Evolutionary conservation across 805 yeast species (phyloP).

Genomic region (Torulaspora indica): DNA sequence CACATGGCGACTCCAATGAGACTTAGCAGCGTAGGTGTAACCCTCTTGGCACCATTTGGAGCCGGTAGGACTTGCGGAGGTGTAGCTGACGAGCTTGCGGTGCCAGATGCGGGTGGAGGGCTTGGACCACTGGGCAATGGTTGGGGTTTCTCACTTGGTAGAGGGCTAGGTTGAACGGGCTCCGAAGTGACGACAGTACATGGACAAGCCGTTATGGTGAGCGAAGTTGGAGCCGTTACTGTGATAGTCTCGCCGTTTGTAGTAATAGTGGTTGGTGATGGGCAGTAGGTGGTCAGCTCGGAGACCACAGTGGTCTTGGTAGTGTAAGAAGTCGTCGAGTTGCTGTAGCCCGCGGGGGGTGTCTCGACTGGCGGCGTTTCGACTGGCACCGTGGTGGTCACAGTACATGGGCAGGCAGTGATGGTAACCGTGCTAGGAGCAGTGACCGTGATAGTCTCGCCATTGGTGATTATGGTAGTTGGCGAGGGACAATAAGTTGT

Average conservation of each 20-base stretch:
- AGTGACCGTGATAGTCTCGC: conserved; percentile 68
- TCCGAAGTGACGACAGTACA: conserved; percentile 46
- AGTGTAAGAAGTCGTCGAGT: conserved; percentile 17
- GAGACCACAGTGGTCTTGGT: conserved; percentile 46
- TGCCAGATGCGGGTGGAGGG: too few species aligned
- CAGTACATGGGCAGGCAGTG: conserved; percentile 83
- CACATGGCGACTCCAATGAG: too few species aligned
- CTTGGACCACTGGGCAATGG: too few species aligned
- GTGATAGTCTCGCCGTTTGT: conserved; percentile 67
- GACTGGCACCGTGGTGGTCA: conserved; percentile 16
- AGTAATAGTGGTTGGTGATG: conserved; percentile 60
- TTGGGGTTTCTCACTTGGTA: too few species aligned
- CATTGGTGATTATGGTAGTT: conserved; percentile 61
- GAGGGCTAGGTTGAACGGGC: neutral
- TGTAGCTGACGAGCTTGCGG: too few species aligned
- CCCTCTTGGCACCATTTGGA: too few species aligned
- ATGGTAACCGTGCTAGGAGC: conserved; percentile 76
- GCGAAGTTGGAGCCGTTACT: conserved; percentile 72
- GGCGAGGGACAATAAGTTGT: conserved; percentile 82
- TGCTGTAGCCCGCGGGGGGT: too few species aligned
- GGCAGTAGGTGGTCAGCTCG: conserved; percentile 78
- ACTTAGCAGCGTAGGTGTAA: too few species aligned
- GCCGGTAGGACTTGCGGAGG: too few species aligned
- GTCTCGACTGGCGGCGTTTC: too few species aligned
- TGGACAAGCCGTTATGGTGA: conserved; percentile 83